Percentiles rank a stretch among this genome's conserved stretches.
Evolutionary conservation across 1,284 basidiomycete genomes (phyloP).

Genomic region (Fistulinella cinereoalba): DNA sequence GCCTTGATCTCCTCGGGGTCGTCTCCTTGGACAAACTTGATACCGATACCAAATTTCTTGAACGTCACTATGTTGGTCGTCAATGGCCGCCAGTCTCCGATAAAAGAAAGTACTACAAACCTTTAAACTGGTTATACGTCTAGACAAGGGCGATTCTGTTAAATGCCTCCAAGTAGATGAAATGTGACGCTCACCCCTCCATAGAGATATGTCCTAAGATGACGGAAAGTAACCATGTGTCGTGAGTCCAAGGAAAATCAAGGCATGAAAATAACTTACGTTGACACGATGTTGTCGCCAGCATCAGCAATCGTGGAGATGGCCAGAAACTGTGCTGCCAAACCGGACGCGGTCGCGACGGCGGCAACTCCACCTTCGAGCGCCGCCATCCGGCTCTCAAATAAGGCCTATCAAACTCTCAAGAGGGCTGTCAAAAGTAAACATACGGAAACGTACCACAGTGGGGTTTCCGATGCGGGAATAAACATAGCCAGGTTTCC

Average conservation of each 20-base stretch:
- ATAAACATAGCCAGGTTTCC: slow-evolving; percentile 72
- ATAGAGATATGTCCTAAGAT: slow-evolving; percentile 56
- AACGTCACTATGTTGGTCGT: slow-evolving; percentile 72
- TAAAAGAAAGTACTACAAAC: neutral
- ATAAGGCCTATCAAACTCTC: no score
- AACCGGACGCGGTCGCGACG: slow-evolving; percentile 76
- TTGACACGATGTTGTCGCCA: slow-evolving; percentile 81
- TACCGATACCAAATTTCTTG: slow-evolving; percentile 74
- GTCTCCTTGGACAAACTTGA: slow-evolving; percentile 70
- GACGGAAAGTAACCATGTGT: neutral
- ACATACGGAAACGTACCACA: slow-evolving; percentile 47
- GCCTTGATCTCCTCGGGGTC: slow-evolving; percentile 65
- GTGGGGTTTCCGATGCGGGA: slow-evolving; percentile 85
- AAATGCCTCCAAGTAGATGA: neutral
- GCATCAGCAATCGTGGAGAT: slow-evolving; percentile 59
- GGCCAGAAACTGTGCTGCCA: slow-evolving; percentile 80
- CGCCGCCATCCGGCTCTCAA: slow-evolving; percentile 82
- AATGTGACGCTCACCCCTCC: slow-evolving; percentile 51
- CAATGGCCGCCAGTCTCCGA: no score
- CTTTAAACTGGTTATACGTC: slow-evolving; percentile 88
- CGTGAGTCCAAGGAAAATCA: no score
- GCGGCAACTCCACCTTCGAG: slow-evolving; percentile 82
- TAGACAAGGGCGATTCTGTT: slow-evolving; percentile 15
- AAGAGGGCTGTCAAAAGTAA: neutral
- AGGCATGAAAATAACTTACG: slow-evolving; percentile 39